Conservation (phyloP, 2,329 filamentous ascomycete species). For the Colletotrichum lini region DNA sequence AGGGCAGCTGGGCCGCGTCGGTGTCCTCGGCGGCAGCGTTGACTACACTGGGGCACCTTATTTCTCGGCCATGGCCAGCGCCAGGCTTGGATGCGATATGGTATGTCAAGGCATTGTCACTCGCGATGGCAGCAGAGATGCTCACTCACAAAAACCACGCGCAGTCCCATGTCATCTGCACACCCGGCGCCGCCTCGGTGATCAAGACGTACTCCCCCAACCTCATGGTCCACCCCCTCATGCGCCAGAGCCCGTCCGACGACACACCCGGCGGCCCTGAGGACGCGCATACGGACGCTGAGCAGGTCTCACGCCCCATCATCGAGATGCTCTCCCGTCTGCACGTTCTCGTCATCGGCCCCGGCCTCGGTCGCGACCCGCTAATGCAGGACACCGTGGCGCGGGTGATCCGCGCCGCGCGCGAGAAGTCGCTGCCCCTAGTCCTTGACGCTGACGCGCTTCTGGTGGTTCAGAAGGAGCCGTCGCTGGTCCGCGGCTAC, state of each 20-base stretch:
- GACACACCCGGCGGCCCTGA: constrained; percentile 49
- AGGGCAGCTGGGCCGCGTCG: constrained; percentile 94
- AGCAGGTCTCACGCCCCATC: constrained; percentile 75
- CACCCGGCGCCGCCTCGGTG: constrained; percentile 85
- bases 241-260: constrained; percentile 78
- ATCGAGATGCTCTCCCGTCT: constrained; percentile 87
- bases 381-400: constrained; percentile 91
- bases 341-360: constrained; percentile 93
- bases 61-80: constrained; percentile 97
- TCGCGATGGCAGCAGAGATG: neutral
- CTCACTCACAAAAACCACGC: neutral
- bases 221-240: constrained; percentile 97
- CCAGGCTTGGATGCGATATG: constrained; percentile 91
- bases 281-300: constrained; percentile 68
- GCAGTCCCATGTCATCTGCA: constrained; percentile 95
- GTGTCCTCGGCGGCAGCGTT: constrained; percentile 93
- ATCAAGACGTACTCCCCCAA: constrained; percentile 99
- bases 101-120: constrained; percentile 60
- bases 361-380: constrained; percentile 89
- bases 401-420: constrained; percentile 83
- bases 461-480: constrained; percentile 80
- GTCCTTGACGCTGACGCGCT: constrained; percentile 95
- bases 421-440: constrained; percentile 79
- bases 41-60: constrained; percentile 98
- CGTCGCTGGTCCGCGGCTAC: constrained; percentile 85